Conservation (phyloP, 1,139 yeast species). For the Groenewaldozyma auringiensis region DNA sequence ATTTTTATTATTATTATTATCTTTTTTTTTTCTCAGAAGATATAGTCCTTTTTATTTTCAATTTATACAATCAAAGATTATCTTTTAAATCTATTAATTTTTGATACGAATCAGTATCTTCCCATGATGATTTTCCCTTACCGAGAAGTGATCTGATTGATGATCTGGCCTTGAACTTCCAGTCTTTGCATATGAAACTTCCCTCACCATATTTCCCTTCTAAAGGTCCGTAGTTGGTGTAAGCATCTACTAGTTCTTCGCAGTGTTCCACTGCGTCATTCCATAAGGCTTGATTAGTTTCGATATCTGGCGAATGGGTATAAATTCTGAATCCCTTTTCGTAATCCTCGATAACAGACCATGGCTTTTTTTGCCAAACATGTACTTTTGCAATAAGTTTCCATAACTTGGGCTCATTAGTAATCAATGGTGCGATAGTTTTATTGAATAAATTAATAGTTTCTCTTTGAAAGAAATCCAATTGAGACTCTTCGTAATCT, state of each 20-base stretch:
- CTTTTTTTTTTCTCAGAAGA: background rate
- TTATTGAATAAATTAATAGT: conserved; percentile 65
- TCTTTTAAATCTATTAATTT: conserved; percentile 49
- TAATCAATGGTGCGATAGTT: conserved; percentile 59
- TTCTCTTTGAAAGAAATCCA: conserved; percentile 43
- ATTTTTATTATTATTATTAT: background rate
- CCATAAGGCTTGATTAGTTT: conserved; percentile 59
- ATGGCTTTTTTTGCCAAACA: conserved; percentile 78
- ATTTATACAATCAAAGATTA: conserved; percentile 27
- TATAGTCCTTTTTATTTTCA: background rate
- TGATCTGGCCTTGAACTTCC: conserved; percentile 79
- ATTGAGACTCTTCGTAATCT: conserved; percentile 10
- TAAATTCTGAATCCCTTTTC: conserved; percentile 78
- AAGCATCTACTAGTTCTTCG: conserved; percentile 75
- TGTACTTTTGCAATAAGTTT: conserved; percentile 76
- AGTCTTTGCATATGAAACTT: conserved; percentile 78
- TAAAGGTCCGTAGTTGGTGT: conserved; percentile 75
- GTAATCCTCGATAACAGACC: conserved; percentile 79
- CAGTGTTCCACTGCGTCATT: conserved; percentile 75
- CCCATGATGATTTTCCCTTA: conserved; percentile 74
- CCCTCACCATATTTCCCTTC: conserved; percentile 84
- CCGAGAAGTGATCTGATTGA: conserved; percentile 69
- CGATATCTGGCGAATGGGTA: conserved; percentile 57
- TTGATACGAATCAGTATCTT: conserved; percentile 72
- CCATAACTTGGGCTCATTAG: conserved; percentile 72